Evolutionary conservation across 2,329 filamentous ascomycete genomes (phyloP), one percentile per base, ranked within the genome.

Genomic region (Fusarium oligoseptatum): DNA sequence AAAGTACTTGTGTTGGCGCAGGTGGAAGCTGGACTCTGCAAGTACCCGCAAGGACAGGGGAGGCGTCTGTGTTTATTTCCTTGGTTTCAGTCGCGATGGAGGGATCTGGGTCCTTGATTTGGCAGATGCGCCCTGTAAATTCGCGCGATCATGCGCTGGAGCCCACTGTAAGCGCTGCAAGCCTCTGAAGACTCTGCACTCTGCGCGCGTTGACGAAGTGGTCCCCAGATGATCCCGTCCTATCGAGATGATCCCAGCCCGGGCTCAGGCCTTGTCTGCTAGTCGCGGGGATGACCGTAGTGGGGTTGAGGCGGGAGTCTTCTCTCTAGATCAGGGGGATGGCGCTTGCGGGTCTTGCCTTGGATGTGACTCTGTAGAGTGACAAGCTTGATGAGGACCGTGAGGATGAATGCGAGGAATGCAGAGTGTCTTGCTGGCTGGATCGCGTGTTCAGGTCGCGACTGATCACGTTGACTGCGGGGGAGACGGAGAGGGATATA

Each of bases 281-380:
- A 75, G 68, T 64, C 68, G 64, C 61, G 72, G 72, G 72, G 72
- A 72, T 72, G 65, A 34, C 72, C 72, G 72, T 66, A 32, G 72
- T 73, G 72, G 72, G 72, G 72, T 69, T 72, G 57, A 63, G 52
- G 66, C 58, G 57, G 64, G 58, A 45, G 63, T 71, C 67, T 63
- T 71, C 57, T 58, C 50, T 58, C 64, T 70, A 74, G 58, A 66
- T 72, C 68, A 75, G 72, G 72, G 72, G 72, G 71, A 64, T 71
- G 71, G n/a, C 29, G 71, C 50, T 52, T 55, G 61, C 52, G 68
- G 72, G 64, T 70, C 68, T 72, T 67, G 52, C 43, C 17, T 64
- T 39, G 41, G 22, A 20, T 36, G 55, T 62, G 58, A 36, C 36
- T 32, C 7, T 55, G 60, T 36, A 36, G 60, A 50, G 29, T 50